Conservation (phyloP, 164 flowering plant genomes). For the Taxillus chinensis region DNA sequence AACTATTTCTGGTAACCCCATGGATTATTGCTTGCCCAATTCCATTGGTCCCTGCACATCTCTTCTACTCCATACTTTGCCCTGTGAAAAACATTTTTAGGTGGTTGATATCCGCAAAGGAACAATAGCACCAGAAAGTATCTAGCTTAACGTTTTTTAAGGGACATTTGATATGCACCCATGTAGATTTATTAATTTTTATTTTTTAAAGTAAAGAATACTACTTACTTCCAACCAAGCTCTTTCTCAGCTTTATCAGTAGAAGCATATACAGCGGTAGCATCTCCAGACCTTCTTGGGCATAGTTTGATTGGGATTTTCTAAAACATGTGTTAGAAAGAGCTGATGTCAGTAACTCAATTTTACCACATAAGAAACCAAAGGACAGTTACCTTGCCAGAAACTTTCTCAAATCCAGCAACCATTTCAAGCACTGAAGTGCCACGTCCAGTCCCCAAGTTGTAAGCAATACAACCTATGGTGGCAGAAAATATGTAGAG, state of each 20-base stretch:
- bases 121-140: neutral
- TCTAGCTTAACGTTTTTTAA: neutral
- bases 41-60: slow-evolving; percentile 88
- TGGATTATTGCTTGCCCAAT: slow-evolving; percentile 64
- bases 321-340: slow-evolving; percentile 14
- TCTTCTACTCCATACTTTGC: slow-evolving; percentile 62
- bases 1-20: slow-evolving; percentile 34
- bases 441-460: slow-evolving; percentile 70
- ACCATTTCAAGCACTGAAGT: slow-evolving; percentile 78
- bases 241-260: slow-evolving; percentile 74
- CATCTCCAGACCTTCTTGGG: slow-evolving; percentile 88
- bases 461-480: slow-evolving; percentile 73
- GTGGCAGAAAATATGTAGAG: neutral
- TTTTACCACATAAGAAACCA: neutral
- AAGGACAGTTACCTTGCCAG: slow-evolving; percentile 48
- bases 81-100: slow-evolving; percentile 23
- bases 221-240: slow-evolving; percentile 88
- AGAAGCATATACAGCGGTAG: slow-evolving; percentile 85
- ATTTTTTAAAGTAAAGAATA: too few relatives aligned
- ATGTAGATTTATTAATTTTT: too few relatives aligned
- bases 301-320: slow-evolving; percentile 68
- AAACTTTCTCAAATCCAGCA: slow-evolving; percentile 65
- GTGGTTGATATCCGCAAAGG: neutral
- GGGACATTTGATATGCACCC: too few relatives aligned
- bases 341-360: neutral